Evolutionary conservation across 495 filamentous ascomycete genomes (phyloP).

Genomic region (Penicillium canariense): DNA sequence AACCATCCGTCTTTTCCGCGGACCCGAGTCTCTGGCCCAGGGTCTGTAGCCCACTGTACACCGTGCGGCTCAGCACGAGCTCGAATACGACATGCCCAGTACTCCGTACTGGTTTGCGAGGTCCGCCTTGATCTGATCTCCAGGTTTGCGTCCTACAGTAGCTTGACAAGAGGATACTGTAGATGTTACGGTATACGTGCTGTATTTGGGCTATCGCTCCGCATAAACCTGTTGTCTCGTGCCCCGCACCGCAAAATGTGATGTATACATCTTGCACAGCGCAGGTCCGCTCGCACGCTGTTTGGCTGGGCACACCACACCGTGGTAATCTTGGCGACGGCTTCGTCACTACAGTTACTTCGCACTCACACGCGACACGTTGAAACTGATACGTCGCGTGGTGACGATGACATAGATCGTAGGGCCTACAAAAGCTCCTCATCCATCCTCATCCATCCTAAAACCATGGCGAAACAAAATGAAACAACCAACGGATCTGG

Average conservation of each 20-base stretch:
- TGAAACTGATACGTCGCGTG: slow-evolving; percentile 21
- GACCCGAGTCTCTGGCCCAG: slow-evolving; percentile 1
- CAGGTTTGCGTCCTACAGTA: too few species aligned
- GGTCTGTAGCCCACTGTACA: background rate
- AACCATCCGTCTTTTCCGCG: background rate
- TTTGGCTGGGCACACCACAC: slow-evolving; percentile 4
- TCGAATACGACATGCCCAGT: background rate
- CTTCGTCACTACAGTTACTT: slow-evolving; percentile 4
- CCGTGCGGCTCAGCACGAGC: slow-evolving; percentile 5
- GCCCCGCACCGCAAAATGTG: slow-evolving; percentile 15
- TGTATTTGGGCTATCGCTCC: too few species aligned
- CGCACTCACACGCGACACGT: background rate
- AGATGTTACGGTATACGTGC: too few species aligned
- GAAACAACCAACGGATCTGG: background rate
- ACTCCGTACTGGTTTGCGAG: background rate
- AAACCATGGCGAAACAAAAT: background rate
- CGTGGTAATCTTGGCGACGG: background rate
- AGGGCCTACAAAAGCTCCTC: background rate
- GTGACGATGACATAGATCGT: background rate
- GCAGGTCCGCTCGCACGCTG: slow-evolving; percentile 17
- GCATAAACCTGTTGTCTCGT: too few species aligned
- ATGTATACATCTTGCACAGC: slow-evolving; percentile 20
- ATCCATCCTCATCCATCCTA: background rate
- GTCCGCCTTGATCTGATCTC: background rate
- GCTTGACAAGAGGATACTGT: too few species aligned